Conservation (phyloP, 331 rosid species). For the Pyrus hybrid region DNA sequence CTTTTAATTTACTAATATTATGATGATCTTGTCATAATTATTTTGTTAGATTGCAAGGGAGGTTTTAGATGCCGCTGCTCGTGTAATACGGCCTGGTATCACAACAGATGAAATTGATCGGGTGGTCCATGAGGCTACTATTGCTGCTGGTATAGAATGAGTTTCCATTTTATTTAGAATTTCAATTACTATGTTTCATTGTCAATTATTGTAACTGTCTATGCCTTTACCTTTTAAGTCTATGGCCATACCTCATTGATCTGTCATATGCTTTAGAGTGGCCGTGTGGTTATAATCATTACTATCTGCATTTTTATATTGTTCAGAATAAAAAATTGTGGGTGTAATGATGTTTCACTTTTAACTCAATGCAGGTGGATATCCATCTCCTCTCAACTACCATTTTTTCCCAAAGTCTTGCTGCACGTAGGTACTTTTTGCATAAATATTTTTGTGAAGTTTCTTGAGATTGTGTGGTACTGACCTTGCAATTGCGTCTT, state of each 20-base stretch:
- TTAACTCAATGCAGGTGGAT: slow-evolving; percentile 59
- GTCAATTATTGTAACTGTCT: no score
- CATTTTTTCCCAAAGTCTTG: slow-evolving; percentile 23
- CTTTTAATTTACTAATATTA: background rate
- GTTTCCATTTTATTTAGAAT: background rate
- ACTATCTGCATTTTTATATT: background rate
- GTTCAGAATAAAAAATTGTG: background rate
- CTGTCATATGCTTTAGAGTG: no score
- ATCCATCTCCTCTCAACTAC: slow-evolving; percentile 93
- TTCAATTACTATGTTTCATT: background rate
- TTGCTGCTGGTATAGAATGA: slow-evolving; percentile 59
- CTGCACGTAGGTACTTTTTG: slow-evolving; percentile 94
- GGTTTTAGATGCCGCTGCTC: slow-evolving; percentile 90
- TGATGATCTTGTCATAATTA: background rate
- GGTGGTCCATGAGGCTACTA: slow-evolving; percentile 87
- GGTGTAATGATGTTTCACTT: background rate
- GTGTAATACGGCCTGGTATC: slow-evolving; percentile 67
- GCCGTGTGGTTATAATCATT: no score
- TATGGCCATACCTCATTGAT: no score
- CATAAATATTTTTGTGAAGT: slow-evolving; percentile 10
- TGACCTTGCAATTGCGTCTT: slow-evolving; percentile 11
- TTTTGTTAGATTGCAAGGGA: slow-evolving; percentile 67
- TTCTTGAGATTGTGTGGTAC: slow-evolving; percentile 4
- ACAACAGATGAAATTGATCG: slow-evolving; percentile 90
- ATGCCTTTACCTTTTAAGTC: no score